Percentiles rank a stretch among this genome's conserved stretches.
These are phyloP conservation scores for Arabidopsis suecica DNA, from an alignment of 345 rosid genomes.

Conservation along the genomic window DNA sequence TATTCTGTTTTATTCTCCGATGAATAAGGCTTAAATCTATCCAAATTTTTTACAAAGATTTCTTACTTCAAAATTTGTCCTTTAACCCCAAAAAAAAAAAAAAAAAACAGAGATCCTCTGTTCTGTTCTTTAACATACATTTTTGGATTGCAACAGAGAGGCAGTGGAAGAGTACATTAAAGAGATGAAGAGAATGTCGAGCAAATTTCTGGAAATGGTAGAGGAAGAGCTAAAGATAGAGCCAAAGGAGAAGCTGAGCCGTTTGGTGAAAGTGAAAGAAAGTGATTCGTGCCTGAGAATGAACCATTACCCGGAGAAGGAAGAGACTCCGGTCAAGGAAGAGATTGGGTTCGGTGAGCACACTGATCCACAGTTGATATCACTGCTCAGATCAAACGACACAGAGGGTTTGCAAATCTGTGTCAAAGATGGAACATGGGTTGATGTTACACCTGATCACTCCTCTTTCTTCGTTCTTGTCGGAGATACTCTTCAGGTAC, in stretches of 20 bases:
- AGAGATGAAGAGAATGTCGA: conserved; percentile 63
- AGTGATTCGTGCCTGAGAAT: conserved; percentile 83
- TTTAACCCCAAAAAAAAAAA: too few species aligned
- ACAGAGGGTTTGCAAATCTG: conserved; percentile 80
- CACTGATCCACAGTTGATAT: conserved; percentile 90
- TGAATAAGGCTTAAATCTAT: not conserved
- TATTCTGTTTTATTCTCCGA: not conserved
- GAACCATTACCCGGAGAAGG: conserved; percentile 76
- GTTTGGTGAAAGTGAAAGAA: conserved; percentile 59
- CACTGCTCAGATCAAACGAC: conserved; percentile 80
- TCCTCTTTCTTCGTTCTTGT: conserved; percentile 78
- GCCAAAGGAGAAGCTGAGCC: conserved; percentile 62
- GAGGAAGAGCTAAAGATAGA: conserved; percentile 68
- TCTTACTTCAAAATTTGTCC: too few species aligned
- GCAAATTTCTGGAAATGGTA: conserved; percentile 67
- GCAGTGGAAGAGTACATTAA: conserved; percentile 61
- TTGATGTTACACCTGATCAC: conserved; percentile 79
- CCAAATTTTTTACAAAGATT: not conserved
- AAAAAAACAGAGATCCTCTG: conserved; percentile 1
- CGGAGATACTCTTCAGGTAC: conserved; percentile 87
- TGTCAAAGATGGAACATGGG: conserved; percentile 68
- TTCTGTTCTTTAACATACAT: not conserved
- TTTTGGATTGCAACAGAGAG: conserved; percentile 48
- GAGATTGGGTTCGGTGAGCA: conserved; percentile 82
- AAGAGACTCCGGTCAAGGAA: conserved; percentile 32